Base-by-base conservation (phyloP, 2,329 filamentous ascomycete genomes). In the Bipolaris bicolor region DNA sequence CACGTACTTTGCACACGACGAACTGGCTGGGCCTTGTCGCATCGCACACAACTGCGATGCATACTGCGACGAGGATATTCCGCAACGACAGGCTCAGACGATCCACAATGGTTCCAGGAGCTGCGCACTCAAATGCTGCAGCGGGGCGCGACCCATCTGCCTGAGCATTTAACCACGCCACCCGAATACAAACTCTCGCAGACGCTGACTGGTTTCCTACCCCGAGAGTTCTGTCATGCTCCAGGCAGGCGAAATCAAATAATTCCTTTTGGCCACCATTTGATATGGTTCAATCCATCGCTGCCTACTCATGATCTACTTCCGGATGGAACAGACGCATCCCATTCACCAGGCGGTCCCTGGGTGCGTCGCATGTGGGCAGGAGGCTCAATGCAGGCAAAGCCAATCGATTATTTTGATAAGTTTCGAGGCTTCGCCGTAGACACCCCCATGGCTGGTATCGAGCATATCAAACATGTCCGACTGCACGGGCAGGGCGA, bases 321-420 rank as follows among this genome's bases (percentile, higher is more conserved):
- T 16, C 81, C 86, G 1, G 95, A 99, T 78, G 94, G 95, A 55
- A 96, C 93, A 1, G 94, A 98, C 73, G 81, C 85, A 4, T 81
- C 89, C 51, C 92, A 97, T 71, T 88, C 83, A 22, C 94, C 94
- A 0, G 91, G 89, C 1, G 72, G 73, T 3, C 87, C 88, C 1
- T 97, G 90, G 73, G 83, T 83, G 49, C 85, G 90, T 20, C 87
- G 95, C 16, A 86, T 99, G 80, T 99, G 95, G 95, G 91, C 91
- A 13, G 92, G 93, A 31, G 95, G 94, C 0, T 83, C 83, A 39
- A 77, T 97, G 7, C 72, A 71, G 1, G 90, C 90, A 11, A 58
- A 63, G 15, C 49, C 56, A 15, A 36, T 41, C 1, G n/a, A 44
- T 6, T 65, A 68, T 16, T 63, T 52, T 13, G 13, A 53, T 26